phyloP scores from a whole-genome alignment of 2,329 filamentous ascomycete species.

The Calonectria leucothoes region DNA sequence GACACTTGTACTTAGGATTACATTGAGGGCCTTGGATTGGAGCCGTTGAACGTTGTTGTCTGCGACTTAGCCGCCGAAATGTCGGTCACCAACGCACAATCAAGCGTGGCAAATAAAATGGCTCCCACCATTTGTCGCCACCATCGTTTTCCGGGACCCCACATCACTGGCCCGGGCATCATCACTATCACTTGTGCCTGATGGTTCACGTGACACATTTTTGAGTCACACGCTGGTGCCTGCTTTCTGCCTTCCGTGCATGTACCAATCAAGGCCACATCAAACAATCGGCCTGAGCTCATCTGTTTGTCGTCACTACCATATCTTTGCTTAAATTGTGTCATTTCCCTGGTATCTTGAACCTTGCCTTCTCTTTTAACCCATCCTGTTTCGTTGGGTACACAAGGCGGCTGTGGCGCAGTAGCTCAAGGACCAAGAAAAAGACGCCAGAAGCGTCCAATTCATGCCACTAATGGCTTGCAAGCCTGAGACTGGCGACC shows the following conservation, averaged over 20 bases:
- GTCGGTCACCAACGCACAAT: background rate
- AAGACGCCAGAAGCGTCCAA: background rate
- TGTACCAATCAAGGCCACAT: background rate
- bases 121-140: background rate
- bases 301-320: background rate
- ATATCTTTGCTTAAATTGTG: background rate
- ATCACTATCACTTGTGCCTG: background rate
- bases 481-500: background rate
- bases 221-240: background rate
- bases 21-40: too few relatives aligned
- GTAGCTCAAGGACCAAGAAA: background rate
- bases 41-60: too few relatives aligned
- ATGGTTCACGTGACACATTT: background rate
- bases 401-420: too few relatives aligned
- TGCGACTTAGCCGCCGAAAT: too few relatives aligned
- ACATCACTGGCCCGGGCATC: too few relatives aligned
- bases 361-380: too few relatives aligned
- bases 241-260: background rate
- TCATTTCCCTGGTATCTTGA: background rate
- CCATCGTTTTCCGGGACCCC: background rate
- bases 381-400: too few relatives aligned
- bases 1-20: too few relatives aligned
- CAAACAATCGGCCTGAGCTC: background rate
- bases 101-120: background rate
- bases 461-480: fast-evolving